Conservation (phyloP, 768 basidiomycete species). For the Trametes cingulata region DNA sequence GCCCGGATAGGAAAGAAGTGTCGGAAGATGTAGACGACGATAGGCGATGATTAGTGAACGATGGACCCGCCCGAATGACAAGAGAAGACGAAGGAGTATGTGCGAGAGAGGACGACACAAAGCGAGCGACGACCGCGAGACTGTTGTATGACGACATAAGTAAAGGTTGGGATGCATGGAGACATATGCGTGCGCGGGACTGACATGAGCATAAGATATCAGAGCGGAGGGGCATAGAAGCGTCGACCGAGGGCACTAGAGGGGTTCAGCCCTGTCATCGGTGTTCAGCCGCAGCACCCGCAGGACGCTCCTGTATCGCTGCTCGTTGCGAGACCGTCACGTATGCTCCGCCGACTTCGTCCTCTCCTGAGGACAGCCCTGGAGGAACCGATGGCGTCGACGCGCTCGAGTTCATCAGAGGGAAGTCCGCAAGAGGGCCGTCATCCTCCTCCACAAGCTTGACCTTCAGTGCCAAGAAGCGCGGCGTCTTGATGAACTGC, state of each 20-base stretch:
- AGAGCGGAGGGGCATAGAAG: constrained; percentile 23
- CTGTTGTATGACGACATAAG: constrained; percentile 20
- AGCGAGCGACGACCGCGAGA: constrained; percentile 20
- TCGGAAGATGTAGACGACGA: constrained; percentile 16
- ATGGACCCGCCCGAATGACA: constrained; percentile 20
- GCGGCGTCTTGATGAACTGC: constrained; percentile 87
- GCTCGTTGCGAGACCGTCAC: constrained; percentile 83
- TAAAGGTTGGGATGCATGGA: constrained; percentile 17
- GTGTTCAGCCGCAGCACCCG: constrained; percentile 26
- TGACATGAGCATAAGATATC: constrained; percentile 28
- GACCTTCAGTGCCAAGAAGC: constrained; percentile 76
- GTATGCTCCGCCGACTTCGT: constrained; percentile 83
- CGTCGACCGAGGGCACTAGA: constrained; percentile 1
- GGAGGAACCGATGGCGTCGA: constrained; percentile 62
- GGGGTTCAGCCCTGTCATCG: constrained; percentile 14
- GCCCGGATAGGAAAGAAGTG: constrained; percentile 13
- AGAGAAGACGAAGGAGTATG: constrained; percentile 13
- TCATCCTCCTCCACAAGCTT: constrained; percentile 76
- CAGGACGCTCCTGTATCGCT: constrained; percentile 60
- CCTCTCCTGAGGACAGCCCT: constrained; percentile 53
- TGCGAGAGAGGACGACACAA: constrained; percentile 22
- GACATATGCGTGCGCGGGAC: constrained; percentile 19
- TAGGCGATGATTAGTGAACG: constrained; percentile 21
- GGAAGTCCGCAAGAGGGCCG: constrained; percentile 53
- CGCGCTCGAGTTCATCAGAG: constrained; percentile 26